Evolutionary conservation across 129 eudicot genomes (phyloP).

Genomic region (Chrysanthemum seticuspe): DNA sequence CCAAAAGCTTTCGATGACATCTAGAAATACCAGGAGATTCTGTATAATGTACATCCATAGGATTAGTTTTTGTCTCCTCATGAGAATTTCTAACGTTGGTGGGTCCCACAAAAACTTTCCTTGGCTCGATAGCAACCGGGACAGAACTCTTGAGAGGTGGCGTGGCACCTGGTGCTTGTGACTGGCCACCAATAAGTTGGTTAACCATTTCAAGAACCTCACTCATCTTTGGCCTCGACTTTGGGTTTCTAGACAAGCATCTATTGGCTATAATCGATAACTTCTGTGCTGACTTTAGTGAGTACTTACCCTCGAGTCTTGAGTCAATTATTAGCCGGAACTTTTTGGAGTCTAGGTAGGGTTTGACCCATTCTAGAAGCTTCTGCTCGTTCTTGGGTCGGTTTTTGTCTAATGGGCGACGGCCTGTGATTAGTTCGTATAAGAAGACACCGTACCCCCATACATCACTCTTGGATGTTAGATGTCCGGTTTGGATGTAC

Average conservation of each 20-base stretch:
- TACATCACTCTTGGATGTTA: constrained; percentile 56
- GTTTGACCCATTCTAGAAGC: constrained; percentile 84
- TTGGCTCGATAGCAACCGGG: constrained; percentile 20
- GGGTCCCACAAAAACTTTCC: constrained; percentile 30
- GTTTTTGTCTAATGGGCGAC: constrained; percentile 53
- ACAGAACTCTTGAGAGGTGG: constrained; percentile 30
- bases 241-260: constrained; percentile 60
- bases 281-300: constrained; percentile 64
- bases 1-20: constrained; percentile 42
- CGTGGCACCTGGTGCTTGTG: constrained; percentile 29
- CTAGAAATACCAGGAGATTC: constrained; percentile 45
- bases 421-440: constrained; percentile 68
- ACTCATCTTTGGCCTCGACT: constrained; percentile 75
- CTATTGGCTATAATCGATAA: constrained; percentile 67
- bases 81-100: constrained; percentile 14
- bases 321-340: constrained; percentile 68
- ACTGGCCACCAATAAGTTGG: constrained; percentile 39
- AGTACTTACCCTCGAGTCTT: constrained; percentile 63
- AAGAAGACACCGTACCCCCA: constrained; percentile 73
- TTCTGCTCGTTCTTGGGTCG: constrained; percentile 74
- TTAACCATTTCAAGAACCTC: constrained; percentile 74
- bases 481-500: constrained; percentile 51
- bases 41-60: constrained; percentile 23
- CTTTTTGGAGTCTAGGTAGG: constrained; percentile 58
- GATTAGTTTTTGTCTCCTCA: constrained; percentile 21